Conservation (phyloP, 164 flowering plant species). For the Kingdonia uniflora region DNA sequence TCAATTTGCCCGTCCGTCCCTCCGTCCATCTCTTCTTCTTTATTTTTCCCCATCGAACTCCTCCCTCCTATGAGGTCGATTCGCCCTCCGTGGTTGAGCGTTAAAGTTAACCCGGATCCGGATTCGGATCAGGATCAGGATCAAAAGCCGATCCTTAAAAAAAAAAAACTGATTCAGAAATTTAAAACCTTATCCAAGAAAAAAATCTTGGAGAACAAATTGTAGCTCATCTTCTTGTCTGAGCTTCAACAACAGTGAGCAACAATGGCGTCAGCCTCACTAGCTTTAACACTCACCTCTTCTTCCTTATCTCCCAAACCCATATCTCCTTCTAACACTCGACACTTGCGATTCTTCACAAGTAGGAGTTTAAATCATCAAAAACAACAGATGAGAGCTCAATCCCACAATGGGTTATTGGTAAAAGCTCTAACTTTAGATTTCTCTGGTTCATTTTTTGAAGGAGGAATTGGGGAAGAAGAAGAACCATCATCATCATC, state of each 20-base stretch:
- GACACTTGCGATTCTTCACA: conserved; percentile 14
- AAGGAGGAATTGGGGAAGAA: conserved; percentile 52
- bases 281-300: conserved; percentile 13
- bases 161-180: too few relatives aligned
- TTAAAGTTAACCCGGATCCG: too few relatives aligned
- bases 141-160: too few relatives aligned
- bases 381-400: neutral
- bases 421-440: conserved; percentile 46
- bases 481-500: conserved; percentile 25
- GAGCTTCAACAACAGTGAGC: neutral
- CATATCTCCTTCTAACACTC: conserved; percentile 1
- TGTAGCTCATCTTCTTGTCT: too few relatives aligned
- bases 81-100: too few relatives aligned
- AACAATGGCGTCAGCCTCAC: conserved; percentile 26
- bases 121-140: too few relatives aligned
- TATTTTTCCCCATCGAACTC: too few relatives aligned
- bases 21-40: too few relatives aligned
- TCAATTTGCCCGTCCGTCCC: too few relatives aligned
- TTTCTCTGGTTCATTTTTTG: conserved; percentile 68
- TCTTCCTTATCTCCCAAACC: conserved; percentile 9
- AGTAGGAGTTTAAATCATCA: conserved; percentile 11
- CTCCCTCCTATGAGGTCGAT: too few relatives aligned
- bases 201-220: neutral
- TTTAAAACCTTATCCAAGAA: conserved; percentile 2
- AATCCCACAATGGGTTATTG: conserved; percentile 1